phyloP scores from a whole-genome alignment of 2,329 filamentous ascomycete genomes.

The Fusarium newnesense region DNA sequence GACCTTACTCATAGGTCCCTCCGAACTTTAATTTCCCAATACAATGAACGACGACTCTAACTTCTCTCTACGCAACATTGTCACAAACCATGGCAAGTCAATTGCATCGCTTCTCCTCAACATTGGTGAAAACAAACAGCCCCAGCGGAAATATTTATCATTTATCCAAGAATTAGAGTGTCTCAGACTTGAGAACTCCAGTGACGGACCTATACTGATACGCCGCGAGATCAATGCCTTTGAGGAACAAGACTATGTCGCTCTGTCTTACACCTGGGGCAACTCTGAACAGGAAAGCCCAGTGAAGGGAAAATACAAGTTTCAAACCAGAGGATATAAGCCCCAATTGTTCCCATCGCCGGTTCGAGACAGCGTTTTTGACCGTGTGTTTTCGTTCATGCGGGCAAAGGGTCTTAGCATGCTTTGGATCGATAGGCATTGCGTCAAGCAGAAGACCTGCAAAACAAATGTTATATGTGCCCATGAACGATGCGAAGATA shows the following conservation, averaged over 20 bases:
- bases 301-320: neutral
- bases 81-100: neutral
- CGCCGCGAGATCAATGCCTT: neutral
- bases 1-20: neutral
- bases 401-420: neutral
- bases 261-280: neutral
- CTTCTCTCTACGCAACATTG: neutral
- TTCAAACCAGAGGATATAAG: neutral
- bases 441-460: neutral
- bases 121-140: neutral
- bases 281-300: neutral
- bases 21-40: neutral
- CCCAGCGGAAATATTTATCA: neutral
- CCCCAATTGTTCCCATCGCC: neutral
- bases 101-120: neutral
- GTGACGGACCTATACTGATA: neutral
- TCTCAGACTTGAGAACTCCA: neutral
- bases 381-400: neutral
- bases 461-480: neutral
- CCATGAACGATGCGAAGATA: neutral
- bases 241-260: neutral
- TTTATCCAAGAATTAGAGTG: neutral
- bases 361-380: constrained; percentile 3
- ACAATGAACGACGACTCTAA: neutral
- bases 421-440: constrained; percentile 4